phyloP scores from a whole-genome alignment of 2,329 filamentous ascomycete species.

The Rachicladosporium sp. region DNA sequence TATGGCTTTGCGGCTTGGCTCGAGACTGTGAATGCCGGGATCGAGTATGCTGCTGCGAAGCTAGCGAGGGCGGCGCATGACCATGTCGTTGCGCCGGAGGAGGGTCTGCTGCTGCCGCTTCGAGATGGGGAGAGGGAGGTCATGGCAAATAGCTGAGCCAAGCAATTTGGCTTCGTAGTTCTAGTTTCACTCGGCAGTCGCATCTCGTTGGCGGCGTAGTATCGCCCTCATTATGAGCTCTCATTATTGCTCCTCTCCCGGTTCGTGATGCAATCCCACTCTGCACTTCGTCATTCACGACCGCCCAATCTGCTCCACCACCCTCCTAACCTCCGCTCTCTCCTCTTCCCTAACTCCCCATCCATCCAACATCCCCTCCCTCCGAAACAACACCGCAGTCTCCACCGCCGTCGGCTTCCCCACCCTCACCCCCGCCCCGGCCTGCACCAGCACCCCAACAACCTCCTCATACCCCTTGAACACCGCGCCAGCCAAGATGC shows the following conservation, averaged over 20 bases:
- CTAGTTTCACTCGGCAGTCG: no score
- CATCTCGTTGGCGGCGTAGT: no score
- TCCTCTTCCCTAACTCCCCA: conserved; percentile 21
- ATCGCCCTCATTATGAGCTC: neutral
- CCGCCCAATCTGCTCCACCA: neutral
- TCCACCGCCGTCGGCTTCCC: conserved; percentile 37
- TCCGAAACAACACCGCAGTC: conserved; percentile 35
- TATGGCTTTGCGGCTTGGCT: conserved; percentile 5
- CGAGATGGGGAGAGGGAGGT: conserved; percentile 11
- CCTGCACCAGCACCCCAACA: conserved; percentile 40
- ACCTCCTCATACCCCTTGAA: conserved; percentile 59
- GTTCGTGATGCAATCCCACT: neutral
- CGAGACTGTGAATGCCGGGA: conserved; percentile 9
- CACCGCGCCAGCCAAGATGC: conserved; percentile 56
- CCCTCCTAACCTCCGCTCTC: neutral
- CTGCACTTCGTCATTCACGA: neutral
- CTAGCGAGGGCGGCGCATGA: conserved; percentile 11
- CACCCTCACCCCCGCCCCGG: conserved; percentile 27
- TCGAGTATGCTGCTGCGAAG: conserved; percentile 12
- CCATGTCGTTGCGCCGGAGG: conserved; percentile 12
- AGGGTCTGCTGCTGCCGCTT: conserved; percentile 17
- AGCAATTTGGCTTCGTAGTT: no score
- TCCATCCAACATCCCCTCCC: conserved; percentile 23
- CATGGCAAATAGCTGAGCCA: neutral
- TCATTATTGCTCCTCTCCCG: neutral